Evolutionary conservation across 768 basidiomycete species (phyloP), one percentile per base, ranked within the genome.

Genomic region (Lactarius trivialis): DNA sequence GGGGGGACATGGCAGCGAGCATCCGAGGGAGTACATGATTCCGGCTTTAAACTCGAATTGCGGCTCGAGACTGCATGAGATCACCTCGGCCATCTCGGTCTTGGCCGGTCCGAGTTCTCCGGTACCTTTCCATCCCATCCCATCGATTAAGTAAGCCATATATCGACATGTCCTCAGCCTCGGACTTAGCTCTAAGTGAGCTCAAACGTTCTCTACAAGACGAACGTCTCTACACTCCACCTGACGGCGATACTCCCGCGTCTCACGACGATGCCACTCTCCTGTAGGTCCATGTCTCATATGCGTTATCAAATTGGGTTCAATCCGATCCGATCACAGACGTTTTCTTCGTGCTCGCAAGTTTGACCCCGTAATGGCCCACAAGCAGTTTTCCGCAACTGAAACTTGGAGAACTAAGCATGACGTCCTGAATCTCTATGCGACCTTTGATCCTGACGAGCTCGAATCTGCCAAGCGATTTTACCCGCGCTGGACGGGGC

Each of bases 401-500:
- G 83, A 87, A 68, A 76, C 77, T 5, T 94, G 92, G 92, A 76
- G 89, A 63, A 77, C 76, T 67, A 74, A 81, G 68, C 76, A 86
- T 68, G 71, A 82, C 34, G 83, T 93, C 3, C 79, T 82, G 33
- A 76, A 77, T n/a, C 75, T 92, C 14, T 92, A 83, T 71, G 75
- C 78, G 6, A 76, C 77, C 2, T 86, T 90, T 65, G 78, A 80
- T 24, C 56, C 74, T 0, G 78, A 78, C 8, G 91, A 91, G 65
- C 78, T 91, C 58, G 82, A 86, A 70, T 68, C 70, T 11, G 71
- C 85, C 0, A 80, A 81, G 67, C 75, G 79, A 55, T 88, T 85
- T 64, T 93, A 92, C 73, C 89, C 90, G 1, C 79, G 86, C 34
- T 92, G 88, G 88, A 91, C 88, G 0, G 91, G 90, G 0, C 77